These are phyloP conservation scores for Dalechampia spathulata DNA, from an alignment of 441 rosid genomes.

Conservation along the genomic window DNA sequence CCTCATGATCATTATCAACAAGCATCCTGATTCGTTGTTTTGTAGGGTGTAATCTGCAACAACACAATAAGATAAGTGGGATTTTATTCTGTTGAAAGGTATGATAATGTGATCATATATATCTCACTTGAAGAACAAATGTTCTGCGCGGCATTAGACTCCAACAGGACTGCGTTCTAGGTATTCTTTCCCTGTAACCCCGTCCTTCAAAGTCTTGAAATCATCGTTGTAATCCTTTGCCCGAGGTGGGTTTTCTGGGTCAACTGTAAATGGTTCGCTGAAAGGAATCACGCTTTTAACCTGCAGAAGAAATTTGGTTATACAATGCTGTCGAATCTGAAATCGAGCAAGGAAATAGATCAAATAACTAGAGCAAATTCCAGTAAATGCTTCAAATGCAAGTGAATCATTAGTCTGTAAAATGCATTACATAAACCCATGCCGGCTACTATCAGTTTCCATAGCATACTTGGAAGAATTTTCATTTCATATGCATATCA, in stretches of 20 bases:
- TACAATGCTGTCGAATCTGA: constrained; percentile 1
- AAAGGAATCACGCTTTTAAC: constrained; percentile 82
- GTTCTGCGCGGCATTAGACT: constrained; percentile 21
- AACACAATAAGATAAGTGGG: background rate
- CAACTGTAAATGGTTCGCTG: constrained; percentile 74
- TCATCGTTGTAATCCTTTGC: constrained; percentile 76
- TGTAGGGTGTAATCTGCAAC: constrained; percentile 4
- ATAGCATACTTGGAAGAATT: background rate
- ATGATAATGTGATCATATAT: background rate
- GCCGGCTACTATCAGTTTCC: no score
- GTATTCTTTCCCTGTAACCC: constrained; percentile 71
- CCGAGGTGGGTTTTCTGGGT: constrained; percentile 77
- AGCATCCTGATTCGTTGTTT: background rate
- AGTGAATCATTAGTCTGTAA: background rate
- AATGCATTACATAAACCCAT: no score
- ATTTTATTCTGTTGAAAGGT: background rate
- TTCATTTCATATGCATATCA: background rate
- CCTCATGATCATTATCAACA: background rate
- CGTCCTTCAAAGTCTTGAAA: constrained; percentile 63
- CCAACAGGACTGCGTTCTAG: constrained; percentile 43
- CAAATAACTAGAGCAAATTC: no score
- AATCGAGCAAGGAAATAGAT: background rate
- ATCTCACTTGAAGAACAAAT: constrained; percentile 4
- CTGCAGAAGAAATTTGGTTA: constrained; percentile 30
- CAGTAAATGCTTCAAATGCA: background rate